A percentile compares a stretch with the other conserved stretches of the same genome.
Conservation (phyloP, 768 basidiomycete species). For the Tricholoma saponaceum region DNA sequence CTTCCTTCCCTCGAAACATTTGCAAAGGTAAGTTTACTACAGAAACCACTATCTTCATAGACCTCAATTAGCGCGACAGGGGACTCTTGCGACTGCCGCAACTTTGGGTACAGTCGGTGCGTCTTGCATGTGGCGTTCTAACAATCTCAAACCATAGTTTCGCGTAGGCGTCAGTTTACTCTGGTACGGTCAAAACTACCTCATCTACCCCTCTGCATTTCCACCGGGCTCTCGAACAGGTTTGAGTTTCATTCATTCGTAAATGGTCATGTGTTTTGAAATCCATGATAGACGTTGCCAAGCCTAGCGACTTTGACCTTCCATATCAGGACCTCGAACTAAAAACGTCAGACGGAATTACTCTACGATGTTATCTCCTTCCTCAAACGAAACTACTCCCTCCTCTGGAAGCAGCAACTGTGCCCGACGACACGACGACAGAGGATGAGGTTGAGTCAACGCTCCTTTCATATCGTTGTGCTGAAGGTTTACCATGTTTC, state of each 20-base stretch:
- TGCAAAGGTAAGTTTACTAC: slow-evolving; percentile 36
- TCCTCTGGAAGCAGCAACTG: slow-evolving; percentile 26
- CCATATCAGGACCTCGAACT: slow-evolving; percentile 75
- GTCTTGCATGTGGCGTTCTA: slow-evolving; percentile 10
- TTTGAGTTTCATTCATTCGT: slow-evolving; percentile 19
- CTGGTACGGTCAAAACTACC: slow-evolving; percentile 81
- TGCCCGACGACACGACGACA: slow-evolving; percentile 35
- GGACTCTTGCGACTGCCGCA: slow-evolving; percentile 51
- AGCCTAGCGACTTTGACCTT: slow-evolving; percentile 65
- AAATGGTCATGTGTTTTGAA: neutral
- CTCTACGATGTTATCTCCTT: slow-evolving; percentile 75
- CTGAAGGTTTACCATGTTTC: neutral
- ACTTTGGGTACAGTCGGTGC: slow-evolving; percentile 54
- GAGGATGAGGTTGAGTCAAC: slow-evolving; percentile 53
- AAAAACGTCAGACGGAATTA: slow-evolving; percentile 66
- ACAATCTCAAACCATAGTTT: slow-evolving; percentile 6
- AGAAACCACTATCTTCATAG: neutral
- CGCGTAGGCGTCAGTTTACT: slow-evolving; percentile 63
- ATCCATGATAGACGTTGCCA: slow-evolving; percentile 56
- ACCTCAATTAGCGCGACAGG: slow-evolving; percentile 27
- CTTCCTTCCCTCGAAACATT: slow-evolving; percentile 44
- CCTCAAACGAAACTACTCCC: slow-evolving; percentile 50
- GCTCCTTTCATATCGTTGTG: neutral
- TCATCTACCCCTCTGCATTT: slow-evolving; percentile 89
- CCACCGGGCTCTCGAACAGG: slow-evolving; percentile 75